phyloP scores from a whole-genome alignment of 768 basidiomycete species.

The Leccinum obscurum region DNA sequence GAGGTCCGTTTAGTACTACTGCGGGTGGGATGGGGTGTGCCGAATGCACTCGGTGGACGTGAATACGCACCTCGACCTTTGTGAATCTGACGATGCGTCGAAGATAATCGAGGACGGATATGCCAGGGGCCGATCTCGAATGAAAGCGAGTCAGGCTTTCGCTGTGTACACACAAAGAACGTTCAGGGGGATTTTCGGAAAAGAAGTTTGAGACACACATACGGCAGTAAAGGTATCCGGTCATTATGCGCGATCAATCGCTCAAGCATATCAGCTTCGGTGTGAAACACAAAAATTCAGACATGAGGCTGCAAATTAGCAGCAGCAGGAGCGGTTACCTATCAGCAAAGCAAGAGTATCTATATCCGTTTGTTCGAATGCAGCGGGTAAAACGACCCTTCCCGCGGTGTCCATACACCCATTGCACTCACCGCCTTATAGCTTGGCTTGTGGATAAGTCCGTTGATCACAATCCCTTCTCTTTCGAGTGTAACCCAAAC shows the following conservation, averaged over 20 bases:
- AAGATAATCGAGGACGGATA: constrained; percentile 90
- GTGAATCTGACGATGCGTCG: constrained; percentile 93
- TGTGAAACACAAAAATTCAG: constrained; percentile 15
- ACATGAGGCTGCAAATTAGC: constrained; percentile 19
- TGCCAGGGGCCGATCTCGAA: constrained; percentile 86
- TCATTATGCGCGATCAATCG: constrained; percentile 96
- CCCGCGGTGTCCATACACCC: constrained; percentile 74
- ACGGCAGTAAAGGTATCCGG: constrained; percentile 87
- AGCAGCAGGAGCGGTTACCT: constrained; percentile 49
- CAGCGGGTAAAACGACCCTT: constrained; percentile 77
- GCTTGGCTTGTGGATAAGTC: constrained; percentile 25
- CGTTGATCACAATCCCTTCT: background rate
- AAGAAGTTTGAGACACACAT: constrained; percentile 7
- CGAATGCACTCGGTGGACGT: background rate
- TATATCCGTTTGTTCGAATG: constrained; percentile 82
- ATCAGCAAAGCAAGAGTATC: constrained; percentile 88
- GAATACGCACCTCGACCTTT: constrained; percentile 80
- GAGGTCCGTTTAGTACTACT: constrained; percentile 7
- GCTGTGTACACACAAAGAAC: constrained; percentile 39
- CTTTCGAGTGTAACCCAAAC: constrained; percentile 29
- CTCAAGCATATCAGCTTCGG: constrained; percentile 91
- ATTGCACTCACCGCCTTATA: constrained; percentile 54
- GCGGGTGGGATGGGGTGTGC: background rate
- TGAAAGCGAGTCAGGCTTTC: constrained; percentile 95
- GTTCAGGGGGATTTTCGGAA: constrained; percentile 24